Conservation (phyloP, 805 yeast species). For the Myxozyma nipponensis region DNA sequence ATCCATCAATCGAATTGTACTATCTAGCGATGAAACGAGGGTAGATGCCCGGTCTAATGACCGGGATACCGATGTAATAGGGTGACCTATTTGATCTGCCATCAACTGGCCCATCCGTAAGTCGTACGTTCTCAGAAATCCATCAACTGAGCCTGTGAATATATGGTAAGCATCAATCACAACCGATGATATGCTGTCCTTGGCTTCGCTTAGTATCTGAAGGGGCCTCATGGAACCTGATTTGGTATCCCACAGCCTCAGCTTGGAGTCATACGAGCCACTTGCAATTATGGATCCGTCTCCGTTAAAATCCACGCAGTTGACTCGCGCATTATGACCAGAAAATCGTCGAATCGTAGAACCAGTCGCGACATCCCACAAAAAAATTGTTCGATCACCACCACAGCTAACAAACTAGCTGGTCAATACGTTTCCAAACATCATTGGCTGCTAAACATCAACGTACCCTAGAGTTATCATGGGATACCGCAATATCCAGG, state of each 20-base stretch:
- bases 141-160: conserved; percentile 37
- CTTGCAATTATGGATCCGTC: conserved; percentile 33
- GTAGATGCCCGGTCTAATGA: conserved; percentile 18
- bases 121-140: conserved; percentile 35
- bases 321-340: conserved; percentile 34
- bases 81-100: conserved; percentile 31
- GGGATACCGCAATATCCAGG: conserved; percentile 32
- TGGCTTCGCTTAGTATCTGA: conserved; percentile 37
- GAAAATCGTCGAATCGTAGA: conserved; percentile 28
- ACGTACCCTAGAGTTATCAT: conserved; percentile 28
- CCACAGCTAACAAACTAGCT: conserved; percentile 36
- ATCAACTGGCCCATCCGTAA: conserved; percentile 33
- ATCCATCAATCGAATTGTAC: conserved; percentile 32
- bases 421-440: neutral
- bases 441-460: neutral
- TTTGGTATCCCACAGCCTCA: conserved; percentile 37
- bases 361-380: conserved; percentile 36
- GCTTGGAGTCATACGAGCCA: conserved; percentile 36
- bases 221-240: conserved; percentile 34
- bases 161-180: conserved; percentile 24
- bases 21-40: conserved; percentile 33
- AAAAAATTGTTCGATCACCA: conserved; percentile 33
- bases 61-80: conserved; percentile 31
- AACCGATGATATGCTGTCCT: conserved; percentile 36
- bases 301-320: conserved; percentile 31